Evolutionary conservation across 192 early-diverging fungal genomes (phyloP), one percentile per base, ranked within the genome.

Genomic region (Coemansia nantahalensis): DNA sequence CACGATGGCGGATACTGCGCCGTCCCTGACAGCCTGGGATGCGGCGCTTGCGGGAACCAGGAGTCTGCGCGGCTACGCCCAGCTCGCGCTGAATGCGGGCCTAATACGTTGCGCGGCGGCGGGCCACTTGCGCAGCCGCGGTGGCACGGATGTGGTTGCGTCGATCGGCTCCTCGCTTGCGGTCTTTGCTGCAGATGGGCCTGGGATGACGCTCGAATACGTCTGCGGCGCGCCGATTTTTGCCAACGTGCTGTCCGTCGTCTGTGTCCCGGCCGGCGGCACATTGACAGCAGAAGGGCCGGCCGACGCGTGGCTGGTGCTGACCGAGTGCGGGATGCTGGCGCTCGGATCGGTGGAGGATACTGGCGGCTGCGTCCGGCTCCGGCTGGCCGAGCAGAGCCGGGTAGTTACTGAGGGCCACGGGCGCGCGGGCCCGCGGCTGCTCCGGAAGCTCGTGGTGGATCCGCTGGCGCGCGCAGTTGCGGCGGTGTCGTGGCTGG

Each of bases 401-500:
- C 24, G 26, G 4, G 61, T 14, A 3, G 36, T 18, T 12, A 45
- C 17, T 1, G 19, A 37, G 6, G 38, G 32, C 13, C 43, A 45
- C 11, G 43, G 42, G 17, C 31, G 39, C 1, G 42, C 45, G 8
- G 26, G n/a, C 6, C 32, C 39, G 13, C 47, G 30, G 8, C 18
- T 64, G 39, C 31, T 65, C 32, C 52, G 51, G 38, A 65, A 65
- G 36, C 38, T 61, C 8, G 42, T 45, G 17, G 6, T 23, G 8
- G 69, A 72, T 19, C 62, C 69, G 17, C 37, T 54, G 34, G 44
- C 56, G 7, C 62, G 69, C 7, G 53, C 53, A 4, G 21, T 61
- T 16, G 62, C 43, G n/a, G 22, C 60, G 12, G 58, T 65, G 9
- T 59, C 69, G 31, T 72, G 69, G 69, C 21, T 48, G 5, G 52